phyloP scores from a whole-genome alignment of 345 rosid genomes.

The Excoecaria agallocha region DNA sequence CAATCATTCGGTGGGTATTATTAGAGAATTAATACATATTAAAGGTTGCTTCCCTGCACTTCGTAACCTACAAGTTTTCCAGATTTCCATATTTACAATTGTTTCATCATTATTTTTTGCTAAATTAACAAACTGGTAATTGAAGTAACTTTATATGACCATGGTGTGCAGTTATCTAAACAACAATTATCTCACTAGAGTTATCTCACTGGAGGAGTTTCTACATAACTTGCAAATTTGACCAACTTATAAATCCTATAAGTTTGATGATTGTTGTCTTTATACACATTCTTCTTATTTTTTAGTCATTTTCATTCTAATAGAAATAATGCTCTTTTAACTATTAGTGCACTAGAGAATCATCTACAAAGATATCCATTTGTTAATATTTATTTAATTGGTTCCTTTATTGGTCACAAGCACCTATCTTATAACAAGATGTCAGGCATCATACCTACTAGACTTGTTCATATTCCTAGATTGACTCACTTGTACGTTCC shows the following conservation, averaged over 20 bases:
- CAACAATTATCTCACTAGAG: constrained; percentile 82
- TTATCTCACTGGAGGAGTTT: constrained; percentile 92
- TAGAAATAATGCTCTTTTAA: not conserved
- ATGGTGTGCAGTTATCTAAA: constrained; percentile 61
- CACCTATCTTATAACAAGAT: constrained; percentile 83
- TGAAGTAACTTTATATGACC: not conserved
- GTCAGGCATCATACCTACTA: constrained; percentile 70
- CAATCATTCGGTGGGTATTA: constrained; percentile 91
- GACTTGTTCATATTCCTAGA: constrained; percentile 68
- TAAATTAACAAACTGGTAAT: not conserved
- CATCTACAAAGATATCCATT: no score
- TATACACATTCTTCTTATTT: not conserved
- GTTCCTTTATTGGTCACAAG: constrained; percentile 39
- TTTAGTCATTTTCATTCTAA: not conserved
- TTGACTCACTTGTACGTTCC: constrained; percentile 75
- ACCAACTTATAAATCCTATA: constrained; percentile 87
- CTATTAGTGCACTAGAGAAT: not conserved
- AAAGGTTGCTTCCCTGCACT: constrained; percentile 86
- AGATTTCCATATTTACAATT: not conserved
- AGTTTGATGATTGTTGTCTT: constrained; percentile 20
- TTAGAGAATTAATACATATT: constrained; percentile 80
- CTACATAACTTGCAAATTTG: constrained; percentile 84
- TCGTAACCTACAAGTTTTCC: constrained; percentile 69
- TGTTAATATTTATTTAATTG: not conserved
- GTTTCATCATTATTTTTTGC: not conserved